phyloP scores from a whole-genome alignment of 2,329 filamentous ascomycete species.

The Pseudogymnoascus sp. region DNA sequence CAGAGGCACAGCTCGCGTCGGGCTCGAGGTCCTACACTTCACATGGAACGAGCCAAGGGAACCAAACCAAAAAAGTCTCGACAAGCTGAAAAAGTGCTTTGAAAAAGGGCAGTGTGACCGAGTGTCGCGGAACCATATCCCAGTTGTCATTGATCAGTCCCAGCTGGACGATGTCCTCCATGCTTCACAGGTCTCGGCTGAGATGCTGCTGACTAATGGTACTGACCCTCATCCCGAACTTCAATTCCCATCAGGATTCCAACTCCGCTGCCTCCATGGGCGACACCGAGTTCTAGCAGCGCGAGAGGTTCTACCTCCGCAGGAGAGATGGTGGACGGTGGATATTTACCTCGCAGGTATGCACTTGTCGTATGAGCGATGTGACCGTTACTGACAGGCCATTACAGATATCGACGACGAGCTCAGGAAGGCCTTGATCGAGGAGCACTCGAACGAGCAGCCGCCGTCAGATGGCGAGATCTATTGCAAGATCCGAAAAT shows the following conservation, averaged over 20 bases:
- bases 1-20: constrained; percentile 17
- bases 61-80: constrained; percentile 11
- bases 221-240: neutral
- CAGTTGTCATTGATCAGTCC: constrained; percentile 25
- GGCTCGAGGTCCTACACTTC: constrained; percentile 19
- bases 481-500: neutral
- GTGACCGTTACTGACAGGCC: too few species aligned
- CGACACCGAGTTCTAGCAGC: constrained; percentile 16
- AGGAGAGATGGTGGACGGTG: constrained; percentile 15
- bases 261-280: constrained; percentile 12
- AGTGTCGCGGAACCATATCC: constrained; percentile 24
- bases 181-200: neutral
- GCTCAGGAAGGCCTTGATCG: too few species aligned
- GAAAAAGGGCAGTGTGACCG: neutral
- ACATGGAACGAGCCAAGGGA: constrained; percentile 14
- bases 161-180: constrained; percentile 22
- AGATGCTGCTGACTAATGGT: neutral
- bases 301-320: constrained; percentile 15
- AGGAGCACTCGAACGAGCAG: too few species aligned
- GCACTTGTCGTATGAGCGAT: too few species aligned
- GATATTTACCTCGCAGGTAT: constrained; percentile 15
- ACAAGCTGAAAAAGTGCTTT: neutral
- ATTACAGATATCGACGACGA: too few species aligned
- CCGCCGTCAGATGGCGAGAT: too few species aligned
- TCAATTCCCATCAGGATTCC: neutral